Conservation (phyloP, 2,329 filamentous ascomycete species). For the Fusarium mundagurra region DNA sequence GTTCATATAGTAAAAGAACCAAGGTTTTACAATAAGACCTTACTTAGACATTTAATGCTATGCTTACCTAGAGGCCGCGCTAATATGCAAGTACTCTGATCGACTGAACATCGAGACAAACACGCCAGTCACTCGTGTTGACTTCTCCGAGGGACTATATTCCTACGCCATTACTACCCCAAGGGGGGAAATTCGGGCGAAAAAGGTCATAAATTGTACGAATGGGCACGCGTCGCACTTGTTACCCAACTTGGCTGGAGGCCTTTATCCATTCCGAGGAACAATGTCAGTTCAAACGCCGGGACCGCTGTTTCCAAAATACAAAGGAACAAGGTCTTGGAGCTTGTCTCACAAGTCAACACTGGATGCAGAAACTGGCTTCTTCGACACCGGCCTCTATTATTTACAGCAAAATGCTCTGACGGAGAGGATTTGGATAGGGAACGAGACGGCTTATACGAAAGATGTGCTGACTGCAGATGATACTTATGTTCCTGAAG, state of each 20-base stretch:
- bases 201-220: constrained; percentile 65
- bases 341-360: constrained; percentile 50
- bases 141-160: neutral
- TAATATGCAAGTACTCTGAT: constrained; percentile 38
- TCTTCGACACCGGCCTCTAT: constrained; percentile 41
- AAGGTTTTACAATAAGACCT: too few species aligned
- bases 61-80: too few species aligned
- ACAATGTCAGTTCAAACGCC: constrained; percentile 61
- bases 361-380: constrained; percentile 59
- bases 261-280: constrained; percentile 54
- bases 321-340: constrained; percentile 54
- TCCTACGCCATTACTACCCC: constrained; percentile 56
- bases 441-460: constrained; percentile 56
- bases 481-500: constrained; percentile 52
- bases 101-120: constrained; percentile 50
- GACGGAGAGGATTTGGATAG: constrained; percentile 59
- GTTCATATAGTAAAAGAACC: too few species aligned
- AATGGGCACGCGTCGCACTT: constrained; percentile 63
- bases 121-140: constrained; percentile 42
- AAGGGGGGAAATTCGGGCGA: constrained; percentile 55
- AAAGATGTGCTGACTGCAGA: constrained; percentile 55
- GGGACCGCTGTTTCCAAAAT: constrained; percentile 41
- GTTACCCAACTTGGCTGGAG: constrained; percentile 56
- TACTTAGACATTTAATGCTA: too few species aligned
- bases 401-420: constrained; percentile 41